Percentiles rank a stretch among this genome's conserved stretches.
Conservation (phyloP, 768 basidiomycete species). For the Lactarius evosmus region DNA sequence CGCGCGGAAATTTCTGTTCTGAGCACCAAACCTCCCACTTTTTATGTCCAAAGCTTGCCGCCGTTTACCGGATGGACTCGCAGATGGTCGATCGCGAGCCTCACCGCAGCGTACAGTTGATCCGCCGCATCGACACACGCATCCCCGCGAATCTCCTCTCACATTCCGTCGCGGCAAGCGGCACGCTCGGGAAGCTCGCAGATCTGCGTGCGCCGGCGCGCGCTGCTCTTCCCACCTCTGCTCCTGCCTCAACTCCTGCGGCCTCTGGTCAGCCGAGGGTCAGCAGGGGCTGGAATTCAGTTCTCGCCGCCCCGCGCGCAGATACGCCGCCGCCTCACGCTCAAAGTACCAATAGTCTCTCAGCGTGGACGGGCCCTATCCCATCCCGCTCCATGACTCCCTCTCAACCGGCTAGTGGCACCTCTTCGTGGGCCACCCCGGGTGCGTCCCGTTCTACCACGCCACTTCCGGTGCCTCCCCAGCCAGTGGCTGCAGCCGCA, state of each 20-base stretch:
- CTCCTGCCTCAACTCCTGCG: slow-evolving; percentile 14
- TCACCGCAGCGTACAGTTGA: slow-evolving; percentile 76
- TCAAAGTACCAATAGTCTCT: background rate
- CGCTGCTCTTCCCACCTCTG: slow-evolving; percentile 28
- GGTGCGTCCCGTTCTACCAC: slow-evolving; percentile 13
- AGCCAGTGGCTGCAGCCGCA: background rate
- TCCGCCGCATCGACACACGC: slow-evolving; percentile 79
- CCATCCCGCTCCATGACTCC: slow-evolving; percentile 23
- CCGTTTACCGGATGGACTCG: slow-evolving; percentile 77
- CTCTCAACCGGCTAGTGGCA: background rate
- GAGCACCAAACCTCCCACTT: background rate
- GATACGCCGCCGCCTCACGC: slow-evolving; percentile 13
- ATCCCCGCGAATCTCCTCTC: slow-evolving; percentile 69
- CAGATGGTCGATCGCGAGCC: slow-evolving; percentile 93
- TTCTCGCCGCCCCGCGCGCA: slow-evolving; percentile 31
- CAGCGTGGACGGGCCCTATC: background rate
- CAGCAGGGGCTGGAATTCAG: slow-evolving; percentile 37
- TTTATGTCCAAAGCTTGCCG: slow-evolving; percentile 59
- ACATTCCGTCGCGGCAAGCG: slow-evolving; percentile 30
- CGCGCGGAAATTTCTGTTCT: slow-evolving; percentile 11
- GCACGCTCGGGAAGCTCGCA: slow-evolving; percentile 58
- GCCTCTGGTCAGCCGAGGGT: slow-evolving; percentile 14
- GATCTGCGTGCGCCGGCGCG: slow-evolving; percentile 45
- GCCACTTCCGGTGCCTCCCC: slow-evolving; percentile 10
- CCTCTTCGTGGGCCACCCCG: background rate